These are phyloP conservation scores for Paxillus involutus DNA, from an alignment of 768 basidiomycete species.

Conservation along the genomic window DNA sequence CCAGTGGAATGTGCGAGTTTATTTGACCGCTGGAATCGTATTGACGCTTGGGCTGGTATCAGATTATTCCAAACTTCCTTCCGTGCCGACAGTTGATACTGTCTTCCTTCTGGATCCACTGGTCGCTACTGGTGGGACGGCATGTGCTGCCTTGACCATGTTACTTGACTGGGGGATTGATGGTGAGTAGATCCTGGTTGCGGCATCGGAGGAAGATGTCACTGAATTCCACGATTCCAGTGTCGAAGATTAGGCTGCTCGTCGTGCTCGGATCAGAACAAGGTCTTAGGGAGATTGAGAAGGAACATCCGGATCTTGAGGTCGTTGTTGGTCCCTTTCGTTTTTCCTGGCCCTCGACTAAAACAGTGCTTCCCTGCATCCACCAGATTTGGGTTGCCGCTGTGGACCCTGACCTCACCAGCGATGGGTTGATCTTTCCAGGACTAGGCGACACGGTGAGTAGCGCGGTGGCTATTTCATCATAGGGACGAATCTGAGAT, in stretches of 20 bases:
- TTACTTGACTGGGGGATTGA: constrained; percentile 81
- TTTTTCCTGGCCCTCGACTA: neutral
- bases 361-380: neutral
- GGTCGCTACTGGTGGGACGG: constrained; percentile 93
- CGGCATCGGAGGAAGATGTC: neutral
- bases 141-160: constrained; percentile 85
- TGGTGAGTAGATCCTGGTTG: constrained; percentile 37
- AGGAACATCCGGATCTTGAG: constrained; percentile 77
- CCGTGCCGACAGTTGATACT: constrained; percentile 70
- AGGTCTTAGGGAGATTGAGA: constrained; percentile 67
- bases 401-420: constrained; percentile 71
- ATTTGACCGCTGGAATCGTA: neutral
- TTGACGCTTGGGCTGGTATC: neutral
- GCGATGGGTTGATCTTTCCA: constrained; percentile 80
- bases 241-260: constrained; percentile 75
- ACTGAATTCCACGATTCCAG: constrained; percentile 31
- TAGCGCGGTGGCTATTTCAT: constrained; percentile 8
- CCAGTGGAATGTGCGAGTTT: constrained; percentile 81
- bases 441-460: constrained; percentile 89
- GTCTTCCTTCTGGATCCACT: constrained; percentile 92
- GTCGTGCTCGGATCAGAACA: constrained; percentile 76
- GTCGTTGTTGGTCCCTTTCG: constrained; percentile 33
- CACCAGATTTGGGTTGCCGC: constrained; percentile 83
- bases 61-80: constrained; percentile 93
- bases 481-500: neutral